Base-by-base conservation (phyloP, 139 green algal species). In the Mesotaenium endlicherianum region DNA sequence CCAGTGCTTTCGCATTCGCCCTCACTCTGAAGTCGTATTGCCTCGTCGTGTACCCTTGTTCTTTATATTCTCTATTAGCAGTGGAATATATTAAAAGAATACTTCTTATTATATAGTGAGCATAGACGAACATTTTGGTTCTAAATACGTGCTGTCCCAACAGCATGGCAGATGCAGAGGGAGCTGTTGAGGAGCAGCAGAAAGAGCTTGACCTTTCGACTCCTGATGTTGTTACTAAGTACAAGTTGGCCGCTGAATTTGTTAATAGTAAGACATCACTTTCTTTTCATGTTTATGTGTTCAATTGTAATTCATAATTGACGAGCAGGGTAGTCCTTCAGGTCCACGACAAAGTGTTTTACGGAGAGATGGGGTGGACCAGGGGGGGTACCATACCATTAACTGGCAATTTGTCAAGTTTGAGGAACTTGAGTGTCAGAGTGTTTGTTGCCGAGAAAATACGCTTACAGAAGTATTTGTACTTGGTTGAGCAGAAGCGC, bases 201-300 rank as follows among this genome's bases (percentile, higher is more conserved):
- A 69, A 90, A 43, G 90, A 94, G 92, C 86, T 94, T 44, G 91
- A 93, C 74, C 86, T 97, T 2, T 89, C 59, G 80, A 92, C 93
- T 78, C 89, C 92, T 34, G 95, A 98, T 83, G 96, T 99, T 14
- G 96, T 99, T 1, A 98, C 95, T 45, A 98, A 98, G 90, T 98
- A 99, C 93, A 99, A 99, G 88, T 92, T 94, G 43, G 96, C 96
- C 1, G 93, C 96, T 14, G 95, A 99, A 69, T 97, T 99, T 80
- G 91, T 90, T 59, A 99, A 99, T 88, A 94, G 95, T 98, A 83
- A 90, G 95, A 4, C 70, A 5, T 36, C 11, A 47, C 43, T 64
- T 64, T 64, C 50, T 64, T 64, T 64, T 26, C 50, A 20, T 20
- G 50, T 64, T 64, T 64, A 20, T 26, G 20, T 64, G 26, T 64